phyloP scores from a whole-genome alignment of 305 asterid genomes.

The Nicotiana rustica region DNA sequence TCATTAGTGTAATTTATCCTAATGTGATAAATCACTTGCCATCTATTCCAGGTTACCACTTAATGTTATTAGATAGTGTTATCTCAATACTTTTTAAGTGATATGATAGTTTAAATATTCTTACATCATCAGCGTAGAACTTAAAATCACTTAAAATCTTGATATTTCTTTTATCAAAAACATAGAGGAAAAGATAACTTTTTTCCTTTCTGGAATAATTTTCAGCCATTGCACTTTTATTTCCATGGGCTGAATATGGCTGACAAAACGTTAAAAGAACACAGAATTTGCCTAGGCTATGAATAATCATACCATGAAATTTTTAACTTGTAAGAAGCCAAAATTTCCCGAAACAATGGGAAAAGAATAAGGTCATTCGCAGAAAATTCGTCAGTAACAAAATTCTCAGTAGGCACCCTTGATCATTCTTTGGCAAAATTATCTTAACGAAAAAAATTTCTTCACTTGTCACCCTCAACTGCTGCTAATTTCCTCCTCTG shows the following conservation, averaged over 20 bases:
- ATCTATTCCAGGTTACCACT: too few relatives aligned
- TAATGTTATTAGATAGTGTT: too few relatives aligned
- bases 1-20: too few relatives aligned
- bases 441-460: not conserved
- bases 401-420: not conserved
- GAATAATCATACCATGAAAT: slow-evolving; percentile 11
- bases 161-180: not conserved
- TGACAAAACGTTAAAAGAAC: not conserved
- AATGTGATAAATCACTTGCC: too few relatives aligned
- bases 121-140: too few relatives aligned
- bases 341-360: slow-evolving; percentile 11
- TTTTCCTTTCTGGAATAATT: not conserved
- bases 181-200: not conserved
- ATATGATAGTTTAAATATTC: too few relatives aligned
- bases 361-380: slow-evolving; percentile 17
- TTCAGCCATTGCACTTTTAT: not conserved
- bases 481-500: slow-evolving; percentile 81
- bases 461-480: slow-evolving; percentile 27
- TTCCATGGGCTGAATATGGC: not conserved
- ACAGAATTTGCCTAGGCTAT: not conserved
- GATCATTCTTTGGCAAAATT: slow-evolving; percentile 25
- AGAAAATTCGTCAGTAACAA: not conserved
- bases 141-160: not conserved
- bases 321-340: not conserved
- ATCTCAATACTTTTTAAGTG: too few relatives aligned